Evolutionary conservation across 768 basidiomycete species (phyloP), one percentile per base, ranked within the genome.

Genomic region (Pisolithus tinctorius): DNA sequence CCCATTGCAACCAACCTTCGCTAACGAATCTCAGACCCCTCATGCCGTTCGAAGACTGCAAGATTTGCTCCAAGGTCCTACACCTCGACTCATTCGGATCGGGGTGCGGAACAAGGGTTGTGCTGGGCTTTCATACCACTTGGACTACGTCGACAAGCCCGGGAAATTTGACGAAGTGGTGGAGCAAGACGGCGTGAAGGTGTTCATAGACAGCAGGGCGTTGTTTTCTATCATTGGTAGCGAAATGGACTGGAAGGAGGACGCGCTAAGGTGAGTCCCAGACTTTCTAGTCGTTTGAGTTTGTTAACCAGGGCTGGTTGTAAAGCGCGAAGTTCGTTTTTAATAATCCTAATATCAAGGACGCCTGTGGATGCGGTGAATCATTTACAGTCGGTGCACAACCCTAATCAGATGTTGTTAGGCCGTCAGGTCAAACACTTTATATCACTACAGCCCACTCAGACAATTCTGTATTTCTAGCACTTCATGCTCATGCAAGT

Each of bases 201-300:
- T 99, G 42, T 74, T 98, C 55, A 93, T 98, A 65, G 96, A 99
- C 72, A 87, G 85, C 64, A 97, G 94, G 69, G 96, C 96, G 25
- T 71, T 99, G 56, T 98, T 99, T 66, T 93, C 89, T 52, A 96
- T 99, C 59, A 96, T 99, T 54, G 96, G 96, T 46, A 95, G 92
- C 68, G 89, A 90, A 76, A 99, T 99, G 96, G 93, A 95, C 64
- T 99, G 96, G 96, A 78, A 83, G 53, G 96, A 98, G 72, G 93
- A 95, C 66, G 69, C 82, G 30, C 71, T 99, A 40, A 94, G 92
- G 87, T 88, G 53, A 49, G 84, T 72, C 9, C 48, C 43, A 17
- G 26, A 20, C 55, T 30, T 46, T 41, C 30, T 44, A 27, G 23
- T 42, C 39, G 7, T 13, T 40, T 29, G 40, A 48, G 47, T 44